Conservation (phyloP, 495 filamentous ascomycete species). For the Aspergillus asperescens region DNA sequence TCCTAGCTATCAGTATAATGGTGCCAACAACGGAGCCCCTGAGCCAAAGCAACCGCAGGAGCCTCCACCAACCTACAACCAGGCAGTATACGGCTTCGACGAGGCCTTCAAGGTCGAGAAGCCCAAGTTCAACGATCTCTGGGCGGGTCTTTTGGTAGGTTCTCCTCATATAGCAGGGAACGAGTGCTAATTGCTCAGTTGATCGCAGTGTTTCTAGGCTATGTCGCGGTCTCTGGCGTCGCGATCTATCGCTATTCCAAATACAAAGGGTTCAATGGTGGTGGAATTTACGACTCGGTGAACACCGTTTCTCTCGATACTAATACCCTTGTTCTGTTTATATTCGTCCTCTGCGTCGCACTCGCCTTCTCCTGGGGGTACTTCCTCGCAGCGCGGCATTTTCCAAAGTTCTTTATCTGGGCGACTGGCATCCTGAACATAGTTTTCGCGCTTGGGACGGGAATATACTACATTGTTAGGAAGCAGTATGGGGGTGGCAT, state of each 20-base stretch:
- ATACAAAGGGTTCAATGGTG: slow-evolving; percentile 61
- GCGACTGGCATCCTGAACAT: slow-evolving; percentile 69
- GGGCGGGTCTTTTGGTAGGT: slow-evolving; percentile 72
- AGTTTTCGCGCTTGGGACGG: slow-evolving; percentile 61
- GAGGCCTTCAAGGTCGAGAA: slow-evolving; percentile 73
- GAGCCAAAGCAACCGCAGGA: slow-evolving; percentile 32
- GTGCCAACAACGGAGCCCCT: slow-evolving; percentile 18
- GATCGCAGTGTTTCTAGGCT: slow-evolving; percentile 67
- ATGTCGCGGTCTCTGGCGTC: slow-evolving; percentile 69
- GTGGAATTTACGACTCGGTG: slow-evolving; percentile 63
- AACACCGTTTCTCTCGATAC: slow-evolving; percentile 66
- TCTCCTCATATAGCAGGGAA: neutral
- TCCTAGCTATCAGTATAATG: slow-evolving; percentile 16
- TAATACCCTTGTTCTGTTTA: slow-evolving; percentile 81
- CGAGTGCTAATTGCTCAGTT: slow-evolving; percentile 48
- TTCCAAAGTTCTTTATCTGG: slow-evolving; percentile 90
- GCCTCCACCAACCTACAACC: slow-evolving; percentile 30
- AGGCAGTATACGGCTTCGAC: slow-evolving; percentile 51
- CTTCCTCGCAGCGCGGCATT: slow-evolving; percentile 68
- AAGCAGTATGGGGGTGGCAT: slow-evolving; percentile 78
- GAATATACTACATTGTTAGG: slow-evolving; percentile 59
- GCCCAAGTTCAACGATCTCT: slow-evolving; percentile 83
- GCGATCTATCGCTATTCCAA: slow-evolving; percentile 69
- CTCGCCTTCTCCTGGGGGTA: slow-evolving; percentile 71
- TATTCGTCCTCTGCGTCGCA: slow-evolving; percentile 66